Evolutionary conservation across 257 asterid genomes (phyloP).

Genomic region (Solanum chilense): DNA sequence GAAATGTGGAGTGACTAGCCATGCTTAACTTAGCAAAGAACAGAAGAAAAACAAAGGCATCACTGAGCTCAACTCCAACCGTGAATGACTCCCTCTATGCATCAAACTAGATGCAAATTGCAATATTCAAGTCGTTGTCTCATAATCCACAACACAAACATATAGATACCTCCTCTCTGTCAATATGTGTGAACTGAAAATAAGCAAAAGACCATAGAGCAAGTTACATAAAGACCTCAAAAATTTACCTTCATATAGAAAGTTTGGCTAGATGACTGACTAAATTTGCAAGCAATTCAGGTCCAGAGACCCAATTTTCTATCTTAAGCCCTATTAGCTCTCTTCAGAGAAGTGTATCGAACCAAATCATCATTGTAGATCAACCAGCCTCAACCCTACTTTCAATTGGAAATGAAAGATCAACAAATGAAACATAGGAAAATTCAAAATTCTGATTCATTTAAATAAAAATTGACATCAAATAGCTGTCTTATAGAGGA

Average conservation of each 20-base stretch:
- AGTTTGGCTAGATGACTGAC: background rate
- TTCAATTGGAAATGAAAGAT: background rate
- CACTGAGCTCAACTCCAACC: background rate
- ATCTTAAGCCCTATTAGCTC: background rate
- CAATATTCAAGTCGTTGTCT: background rate
- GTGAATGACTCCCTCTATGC: background rate
- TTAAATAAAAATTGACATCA: background rate
- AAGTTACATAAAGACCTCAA: background rate
- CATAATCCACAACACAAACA: background rate
- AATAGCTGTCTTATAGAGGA: background rate
- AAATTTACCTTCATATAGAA: background rate
- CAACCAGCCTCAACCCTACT: background rate
- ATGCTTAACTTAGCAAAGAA: background rate
- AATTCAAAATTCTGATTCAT: background rate
- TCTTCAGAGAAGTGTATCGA: background rate
- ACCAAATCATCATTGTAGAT: background rate
- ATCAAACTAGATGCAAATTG: background rate
- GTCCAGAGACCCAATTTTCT: background rate
- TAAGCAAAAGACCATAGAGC: background rate
- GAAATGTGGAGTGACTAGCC: background rate
- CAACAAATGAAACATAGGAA: background rate
- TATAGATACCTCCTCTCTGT: background rate
- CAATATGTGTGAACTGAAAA: background rate
- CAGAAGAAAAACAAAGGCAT: background rate
- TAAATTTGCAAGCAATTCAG: background rate